These are phyloP conservation scores for Epichloe typhina DNA, from an alignment of 2,329 filamentous ascomycete genomes.

Conservation along the genomic window DNA sequence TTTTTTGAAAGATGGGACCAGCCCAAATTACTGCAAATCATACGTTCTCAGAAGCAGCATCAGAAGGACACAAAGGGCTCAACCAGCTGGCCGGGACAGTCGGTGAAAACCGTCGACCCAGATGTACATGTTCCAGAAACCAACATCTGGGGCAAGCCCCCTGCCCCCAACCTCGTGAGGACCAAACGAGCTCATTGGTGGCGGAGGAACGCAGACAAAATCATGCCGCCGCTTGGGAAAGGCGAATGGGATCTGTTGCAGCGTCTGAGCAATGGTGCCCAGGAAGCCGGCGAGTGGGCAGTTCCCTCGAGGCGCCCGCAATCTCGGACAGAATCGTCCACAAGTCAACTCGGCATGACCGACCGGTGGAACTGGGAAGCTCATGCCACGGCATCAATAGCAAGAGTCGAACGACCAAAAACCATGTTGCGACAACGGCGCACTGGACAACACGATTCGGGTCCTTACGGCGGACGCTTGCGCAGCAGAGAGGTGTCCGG, in stretches of 20 bases:
- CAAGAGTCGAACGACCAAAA: conserved; percentile 23
- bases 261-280: conserved; percentile 30
- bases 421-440: conserved; percentile 20
- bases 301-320: conserved; percentile 21
- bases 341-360: not conserved
- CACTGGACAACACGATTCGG: conserved; percentile 23
- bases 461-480: conserved; percentile 23
- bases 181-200: conserved; percentile 36
- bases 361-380: conserved; percentile 28
- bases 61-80: conserved; percentile 13
- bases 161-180: conserved; percentile 24
- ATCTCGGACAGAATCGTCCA: conserved; percentile 6
- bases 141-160: conserved; percentile 37
- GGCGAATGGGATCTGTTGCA: conserved; percentile 43
- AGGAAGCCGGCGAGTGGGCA: conserved; percentile 21
- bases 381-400: conserved; percentile 26
- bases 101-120: conserved; percentile 21
- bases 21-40: conserved; percentile 28
- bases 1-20: conserved; percentile 38
- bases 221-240: conserved; percentile 40
- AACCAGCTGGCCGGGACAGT: conserved; percentile 13
- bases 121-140: conserved; percentile 22
- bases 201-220: conserved; percentile 27
- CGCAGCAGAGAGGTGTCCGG: conserved; percentile 20
- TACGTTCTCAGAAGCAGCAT: conserved; percentile 27